Base-by-base conservation (phyloP, 495 filamentous ascomycete genomes). In the Penicillium tannophilum region DNA sequence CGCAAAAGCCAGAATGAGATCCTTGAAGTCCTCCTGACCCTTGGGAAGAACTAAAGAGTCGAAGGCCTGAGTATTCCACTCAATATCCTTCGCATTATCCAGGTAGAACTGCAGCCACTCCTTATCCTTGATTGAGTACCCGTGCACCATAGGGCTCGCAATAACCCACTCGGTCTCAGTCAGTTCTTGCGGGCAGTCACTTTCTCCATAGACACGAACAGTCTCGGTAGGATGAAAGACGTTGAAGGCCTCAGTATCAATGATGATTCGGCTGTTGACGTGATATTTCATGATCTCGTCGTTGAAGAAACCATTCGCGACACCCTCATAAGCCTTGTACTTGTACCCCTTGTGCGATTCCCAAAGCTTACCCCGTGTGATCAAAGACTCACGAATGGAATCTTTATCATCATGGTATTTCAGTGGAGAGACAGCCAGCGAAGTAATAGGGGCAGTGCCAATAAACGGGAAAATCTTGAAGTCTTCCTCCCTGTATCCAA, bases 301-400 rank as follows among this genome's bases (percentile, higher is more conserved):
- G 16, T 60, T 48, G 35, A 62, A 39, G 4, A 65, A 60, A 16
- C 63, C 72, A 63, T 76, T 71, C 6, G 70, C 78, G 42, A 79
- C 62, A 20, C 85, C 87, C 20, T 79, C 70, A 63, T 88, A 89
- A 8, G 76, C 67, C 62, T 82, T 85, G 74, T 88, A 88, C 61
- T 86, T 81, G 43, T 81, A 82, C 0, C 87, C 86, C 36, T 78
- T 77, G n/a, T 86, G 76, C 41, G 69, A 63, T 58, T 84, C 77
- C 59, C 84, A 87, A 16, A 66, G 55, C 58, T 72, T 72, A 11
- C 84, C 85, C 9, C 80, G 73, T 50, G 73, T 69, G 6, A 76
- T 67, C 36, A 86, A 65, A 4, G 65, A 42, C 20, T 71, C 30
- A 0, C 60, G 61, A 20, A 71, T 56, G 3, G 52, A 31, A 0